phyloP scores from a whole-genome alignment of 129 eudicot species.

The Glebionis coronaria region DNA sequence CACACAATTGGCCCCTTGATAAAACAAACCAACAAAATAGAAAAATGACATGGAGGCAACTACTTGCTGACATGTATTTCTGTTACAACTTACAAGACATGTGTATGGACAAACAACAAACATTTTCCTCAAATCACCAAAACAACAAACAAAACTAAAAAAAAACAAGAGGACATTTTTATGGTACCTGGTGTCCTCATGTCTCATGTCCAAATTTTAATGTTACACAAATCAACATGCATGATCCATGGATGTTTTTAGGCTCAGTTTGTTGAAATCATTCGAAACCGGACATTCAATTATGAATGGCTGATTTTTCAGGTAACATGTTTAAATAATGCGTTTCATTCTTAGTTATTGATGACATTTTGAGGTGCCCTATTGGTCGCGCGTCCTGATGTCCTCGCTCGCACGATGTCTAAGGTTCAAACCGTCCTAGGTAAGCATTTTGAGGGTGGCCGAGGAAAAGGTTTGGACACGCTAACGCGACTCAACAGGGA shows the following conservation, averaged over 20 bases:
- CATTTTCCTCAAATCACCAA: conserved; percentile 20
- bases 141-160: conserved; percentile 1
- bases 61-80: conserved; percentile 14
- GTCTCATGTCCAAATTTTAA: neutral
- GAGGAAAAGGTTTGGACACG: no score
- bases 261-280: conserved; percentile 9
- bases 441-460: no score
- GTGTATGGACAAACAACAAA: conserved; percentile 12
- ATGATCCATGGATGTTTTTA: conserved; percentile 20
- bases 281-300: conserved; percentile 6
- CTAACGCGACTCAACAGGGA: no score
- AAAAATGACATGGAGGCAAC: conserved; percentile 22
- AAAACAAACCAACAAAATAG: no score
- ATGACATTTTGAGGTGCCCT: no score
- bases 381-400: no score
- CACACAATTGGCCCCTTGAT: no score
- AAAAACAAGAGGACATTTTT: conserved; percentile 19
- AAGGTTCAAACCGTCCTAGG: no score
- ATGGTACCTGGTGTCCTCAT: no score
- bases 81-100: neutral
- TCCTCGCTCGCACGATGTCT: no score
- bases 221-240: conserved; percentile 11
- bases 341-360: no score
- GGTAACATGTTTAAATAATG: conserved; percentile 30
- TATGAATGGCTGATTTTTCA: conserved; percentile 21